Evolutionary conservation across 768 basidiomycete genomes (phyloP), one percentile per base, ranked within the genome.

Genomic region (Cyclocybe cylindracea): DNA sequence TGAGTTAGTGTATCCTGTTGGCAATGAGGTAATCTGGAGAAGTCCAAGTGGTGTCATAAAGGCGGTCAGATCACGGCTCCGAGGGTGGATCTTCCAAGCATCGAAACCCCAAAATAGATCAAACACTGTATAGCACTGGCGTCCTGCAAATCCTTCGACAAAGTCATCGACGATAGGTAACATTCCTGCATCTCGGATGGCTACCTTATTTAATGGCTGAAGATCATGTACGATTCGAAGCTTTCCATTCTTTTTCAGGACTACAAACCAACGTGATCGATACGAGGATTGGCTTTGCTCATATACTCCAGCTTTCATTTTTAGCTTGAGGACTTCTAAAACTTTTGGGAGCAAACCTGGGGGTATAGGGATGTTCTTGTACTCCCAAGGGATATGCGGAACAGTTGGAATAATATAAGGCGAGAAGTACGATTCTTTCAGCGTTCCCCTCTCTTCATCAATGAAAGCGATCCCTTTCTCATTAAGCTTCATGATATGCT

Each of bases 1-100:
- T 0, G 61, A 70, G 19, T 78, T 77, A 0, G 76, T 76, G 38
- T 62, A 74, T 1, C 77, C 78, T 54, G 67, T 72, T 0, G 72
- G 75, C 0, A 79, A 39, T 0, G 61, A 64, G 0, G 66, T 71
- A 0, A 78, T 59, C 0, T 63, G 61, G 0, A 73, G 47, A 0
- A 65, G 55, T 1, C 74, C 71, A 4, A 73, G 54, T 0, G 72
- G 75, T 0, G 69, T 74, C 48, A 67, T 61, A 51, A 78, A 79
- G 0, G 71, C 68, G 0, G 75, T 78, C 4, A 72, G 64, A 56
- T 58, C 70, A n/a, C 47, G 56, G 53, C 38, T 65, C 39, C 49
- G 5, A 37, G 57, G 16, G 55, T 64, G 44, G 9, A 66, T 13
- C 37, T 50, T 43, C 55, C 68, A 29, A 6, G 64, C 66, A 46